Evolutionary conservation across 2,329 filamentous ascomycete species (phyloP), one percentile per base, ranked within the genome.

Genomic region (Claviceps purpurea): DNA sequence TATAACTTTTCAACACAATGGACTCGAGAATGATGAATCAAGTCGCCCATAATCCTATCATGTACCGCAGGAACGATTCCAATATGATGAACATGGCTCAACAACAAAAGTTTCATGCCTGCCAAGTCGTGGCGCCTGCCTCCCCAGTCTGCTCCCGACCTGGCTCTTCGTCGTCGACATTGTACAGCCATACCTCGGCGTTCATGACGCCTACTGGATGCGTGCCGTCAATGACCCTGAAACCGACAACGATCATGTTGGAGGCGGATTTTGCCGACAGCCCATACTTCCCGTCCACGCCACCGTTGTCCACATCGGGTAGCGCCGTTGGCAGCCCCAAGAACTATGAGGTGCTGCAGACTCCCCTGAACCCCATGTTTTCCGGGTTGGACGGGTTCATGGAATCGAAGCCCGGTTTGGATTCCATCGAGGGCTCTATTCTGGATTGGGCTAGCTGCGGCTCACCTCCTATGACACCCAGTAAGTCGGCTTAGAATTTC

Each of bases 401-500:
- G 52, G 77, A 66, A 48, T 72, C 82, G 59, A 89, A 90, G 75
- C 77, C 87, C 58, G 78, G 77, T 30, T 81, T 84, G 57, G 84
- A 91, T 22, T 77, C 83, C 60, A 78, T 80, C 20, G 87, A 93
- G 70, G 82, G 82, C 56, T 76, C 91, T 52, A 80, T 86, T 57
- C 75, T 85, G 57, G 86, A 91, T 61, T 94, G 88, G 85, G 76
- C 84, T 53, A 82, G 78, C 65, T 84, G 82, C 55, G 78, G 79
- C 54, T 95, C 90, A 37, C 89, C 90, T 50, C 88, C 89, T 24
- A 81, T 95, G 79, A 94, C 89, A 62, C 89, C 90, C 79, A 82
- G 89, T 95, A 84, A 74, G 88, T 80, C 20, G 14, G 18, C 24
- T 38, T 4, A 2, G 40, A 26, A 8, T 37, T 45, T 30, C 4